Evolutionary conservation across 2,329 filamentous ascomycete genomes (phyloP).

Genomic region (Neurospora crassa): DNA sequence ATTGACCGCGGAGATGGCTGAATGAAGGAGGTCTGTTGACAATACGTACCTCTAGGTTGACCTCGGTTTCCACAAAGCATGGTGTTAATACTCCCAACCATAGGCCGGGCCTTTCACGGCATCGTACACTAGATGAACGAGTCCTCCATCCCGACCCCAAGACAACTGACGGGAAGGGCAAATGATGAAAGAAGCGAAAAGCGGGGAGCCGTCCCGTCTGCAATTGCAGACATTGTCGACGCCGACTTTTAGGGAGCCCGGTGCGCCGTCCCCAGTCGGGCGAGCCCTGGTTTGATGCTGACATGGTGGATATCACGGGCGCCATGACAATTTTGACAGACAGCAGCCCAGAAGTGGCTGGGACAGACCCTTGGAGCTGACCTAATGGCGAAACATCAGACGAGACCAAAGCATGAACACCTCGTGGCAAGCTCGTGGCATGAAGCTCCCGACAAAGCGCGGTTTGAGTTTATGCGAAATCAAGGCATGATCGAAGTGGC

Average conservation of each 20-base stretch:
- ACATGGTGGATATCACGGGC: not conserved
- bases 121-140: not conserved
- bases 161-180: not conserved
- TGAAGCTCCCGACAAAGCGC: not conserved
- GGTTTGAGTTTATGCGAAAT: not conserved
- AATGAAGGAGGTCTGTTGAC: constrained; percentile 14
- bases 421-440: not conserved
- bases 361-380: not conserved
- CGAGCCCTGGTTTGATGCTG: not conserved
- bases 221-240: not conserved
- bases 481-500: not conserved
- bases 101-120: not conserved
- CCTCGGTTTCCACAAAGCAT: not conserved
- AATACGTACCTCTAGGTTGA: not conserved
- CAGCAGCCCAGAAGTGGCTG: not conserved
- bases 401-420: not conserved
- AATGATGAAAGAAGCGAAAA: not conserved
- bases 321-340: not conserved
- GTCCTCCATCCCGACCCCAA: not conserved
- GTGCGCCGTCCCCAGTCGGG: not conserved
- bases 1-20: constrained; percentile 14
- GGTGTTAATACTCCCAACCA: not conserved
- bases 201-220: not conserved
- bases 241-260: not conserved
- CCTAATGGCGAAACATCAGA: not conserved